Percentiles rank a stretch among this genome's conserved stretches.
Evolutionary conservation across 306 rosid species (phyloP).

Genomic region (Mimosa bimucronata): DNA sequence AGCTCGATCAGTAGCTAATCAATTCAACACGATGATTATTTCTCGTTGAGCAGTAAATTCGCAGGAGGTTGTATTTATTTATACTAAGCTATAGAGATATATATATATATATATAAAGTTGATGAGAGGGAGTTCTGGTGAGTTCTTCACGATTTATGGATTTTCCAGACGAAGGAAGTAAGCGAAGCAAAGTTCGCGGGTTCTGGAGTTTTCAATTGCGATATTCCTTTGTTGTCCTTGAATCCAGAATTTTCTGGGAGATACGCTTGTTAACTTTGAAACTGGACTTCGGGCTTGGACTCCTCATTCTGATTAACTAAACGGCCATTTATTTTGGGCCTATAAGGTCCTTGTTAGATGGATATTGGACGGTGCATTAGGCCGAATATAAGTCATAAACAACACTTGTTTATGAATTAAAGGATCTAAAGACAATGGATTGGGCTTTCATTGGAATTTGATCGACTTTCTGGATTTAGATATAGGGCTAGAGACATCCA

Average conservation of each 20-base stretch:
- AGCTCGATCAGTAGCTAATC: background rate
- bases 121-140: conserved; percentile 5
- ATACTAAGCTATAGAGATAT: background rate
- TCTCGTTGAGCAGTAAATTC: too few relatives aligned
- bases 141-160: background rate
- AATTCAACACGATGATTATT: background rate
- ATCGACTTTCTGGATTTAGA: too few relatives aligned
- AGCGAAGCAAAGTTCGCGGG: background rate
- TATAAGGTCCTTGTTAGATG: background rate
- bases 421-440: too few relatives aligned
- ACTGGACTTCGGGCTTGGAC: background rate
- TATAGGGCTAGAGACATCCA: too few relatives aligned
- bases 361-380: background rate
- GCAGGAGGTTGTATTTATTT: background rate
- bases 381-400: background rate
- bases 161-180: background rate
- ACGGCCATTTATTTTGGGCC: background rate
- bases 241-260: conserved; percentile 10
- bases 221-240: background rate
- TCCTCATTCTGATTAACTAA: background rate
- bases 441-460: too few relatives aligned
- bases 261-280: too few relatives aligned
- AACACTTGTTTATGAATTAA: too few relatives aligned
- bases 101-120: too few relatives aligned
- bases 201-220: background rate